Percentiles rank a stretch among this genome's conserved stretches.
Evolutionary conservation across 805 yeast genomes (phyloP).

Genomic region (Nakazawaea pomicola): DNA sequence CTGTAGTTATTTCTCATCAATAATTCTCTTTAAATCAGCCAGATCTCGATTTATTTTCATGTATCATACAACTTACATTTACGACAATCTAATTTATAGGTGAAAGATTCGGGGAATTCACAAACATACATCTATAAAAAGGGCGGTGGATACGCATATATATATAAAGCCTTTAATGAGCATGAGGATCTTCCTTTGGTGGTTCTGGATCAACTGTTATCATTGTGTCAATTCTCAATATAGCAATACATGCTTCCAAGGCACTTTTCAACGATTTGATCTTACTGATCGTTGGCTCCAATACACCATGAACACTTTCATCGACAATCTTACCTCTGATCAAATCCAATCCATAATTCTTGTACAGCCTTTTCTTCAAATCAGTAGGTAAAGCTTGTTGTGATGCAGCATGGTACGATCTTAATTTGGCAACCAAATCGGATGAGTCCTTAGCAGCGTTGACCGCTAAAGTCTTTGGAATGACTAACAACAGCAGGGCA

Average conservation of each 20-base stretch:
- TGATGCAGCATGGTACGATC: constrained; percentile 94
- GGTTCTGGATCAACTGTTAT: constrained; percentile 96
- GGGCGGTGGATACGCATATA: no score
- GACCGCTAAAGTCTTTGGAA: constrained; percentile 94
- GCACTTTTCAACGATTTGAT: constrained; percentile 92
- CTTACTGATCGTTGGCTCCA: constrained; percentile 94
- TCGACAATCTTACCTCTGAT: constrained; percentile 89
- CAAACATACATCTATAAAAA: no score
- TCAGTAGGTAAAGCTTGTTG: constrained; percentile 86
- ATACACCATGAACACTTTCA: constrained; percentile 77
- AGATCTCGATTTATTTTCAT: no score
- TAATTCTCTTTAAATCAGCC: no score
- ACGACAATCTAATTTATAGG: no score
- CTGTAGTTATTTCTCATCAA: no score
- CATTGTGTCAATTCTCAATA: constrained; percentile 96
- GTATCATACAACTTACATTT: no score
- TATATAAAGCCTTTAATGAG: constrained; percentile 37
- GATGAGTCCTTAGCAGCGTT: constrained; percentile 97
- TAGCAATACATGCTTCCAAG: constrained; percentile 96
- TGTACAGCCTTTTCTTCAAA: constrained; percentile 76
- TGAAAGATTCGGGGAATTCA: no score
- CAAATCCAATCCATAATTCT: constrained; percentile 88
- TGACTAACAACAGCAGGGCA: constrained; percentile 81
- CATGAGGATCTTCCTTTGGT: constrained; percentile 88
- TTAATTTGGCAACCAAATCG: constrained; percentile 88